Evolutionary conservation across 2,329 filamentous ascomycete species (phyloP).

Genomic region (Blumeria hordei): DNA sequence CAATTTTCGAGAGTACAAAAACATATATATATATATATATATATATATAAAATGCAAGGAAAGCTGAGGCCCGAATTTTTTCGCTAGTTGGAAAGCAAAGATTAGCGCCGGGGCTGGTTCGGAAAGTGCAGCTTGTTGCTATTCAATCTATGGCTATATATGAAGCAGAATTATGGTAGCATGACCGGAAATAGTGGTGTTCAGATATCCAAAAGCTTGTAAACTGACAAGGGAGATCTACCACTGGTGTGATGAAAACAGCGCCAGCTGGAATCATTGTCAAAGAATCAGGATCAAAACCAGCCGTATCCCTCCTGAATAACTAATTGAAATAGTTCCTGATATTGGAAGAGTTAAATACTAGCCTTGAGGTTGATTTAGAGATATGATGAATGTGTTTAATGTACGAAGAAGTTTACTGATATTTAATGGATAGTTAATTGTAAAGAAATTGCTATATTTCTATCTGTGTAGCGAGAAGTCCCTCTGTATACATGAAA

Average conservation of each 20-base stretch:
- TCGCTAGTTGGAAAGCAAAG: not conserved
- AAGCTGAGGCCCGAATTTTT: not conserved
- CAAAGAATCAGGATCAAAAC: not conserved
- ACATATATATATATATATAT: not conserved
- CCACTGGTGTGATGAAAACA: not conserved
- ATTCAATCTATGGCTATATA: not conserved
- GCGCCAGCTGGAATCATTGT: not conserved
- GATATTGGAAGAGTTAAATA: too few species aligned
- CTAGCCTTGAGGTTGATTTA: too few species aligned
- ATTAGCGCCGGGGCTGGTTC: not conserved
- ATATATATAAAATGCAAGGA: not conserved
- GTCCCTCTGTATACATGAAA: too few species aligned
- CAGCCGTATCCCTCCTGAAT: not conserved
- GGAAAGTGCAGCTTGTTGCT: not conserved
- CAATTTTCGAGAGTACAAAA: not conserved
- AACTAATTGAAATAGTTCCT: not conserved
- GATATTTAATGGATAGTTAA: too few species aligned
- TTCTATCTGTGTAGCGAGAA: too few species aligned
- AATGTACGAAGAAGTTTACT: too few species aligned
- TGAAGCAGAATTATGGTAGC: not conserved
- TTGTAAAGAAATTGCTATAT: too few species aligned
- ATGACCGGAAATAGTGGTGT: not conserved
- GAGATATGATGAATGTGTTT: too few species aligned
- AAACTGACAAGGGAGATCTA: not conserved
- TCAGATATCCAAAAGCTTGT: not conserved